A percentile compares a stretch with the other conserved stretches of the same genome.
These are phyloP conservation scores for Physaria fendleri DNA, from an alignment of 345 rosid species.

Conservation along the genomic window DNA sequence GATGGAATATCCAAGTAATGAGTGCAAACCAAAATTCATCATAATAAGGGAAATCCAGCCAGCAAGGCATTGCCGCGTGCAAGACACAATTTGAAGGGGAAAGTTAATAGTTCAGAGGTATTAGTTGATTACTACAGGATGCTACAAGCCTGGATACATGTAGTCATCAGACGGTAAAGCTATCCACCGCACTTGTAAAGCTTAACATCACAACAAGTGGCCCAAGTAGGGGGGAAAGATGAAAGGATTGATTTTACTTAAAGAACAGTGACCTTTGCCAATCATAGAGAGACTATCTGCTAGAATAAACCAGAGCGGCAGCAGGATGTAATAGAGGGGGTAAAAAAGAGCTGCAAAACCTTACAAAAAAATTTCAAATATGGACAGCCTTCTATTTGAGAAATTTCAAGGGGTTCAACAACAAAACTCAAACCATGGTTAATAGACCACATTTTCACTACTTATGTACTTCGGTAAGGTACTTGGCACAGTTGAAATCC, in stretches of 20 bases:
- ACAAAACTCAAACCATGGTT: neutral
- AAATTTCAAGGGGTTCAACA: constrained; percentile 3
- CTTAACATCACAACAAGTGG: neutral
- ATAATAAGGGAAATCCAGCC: neutral
- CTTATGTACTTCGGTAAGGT: constrained; percentile 4
- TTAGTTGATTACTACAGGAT: neutral
- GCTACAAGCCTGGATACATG: neutral
- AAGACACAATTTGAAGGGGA: neutral
- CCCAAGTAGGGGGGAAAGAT: neutral
- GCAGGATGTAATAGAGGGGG: neutral
- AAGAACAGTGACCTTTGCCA: constrained; percentile 5
- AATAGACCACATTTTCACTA: neutral
- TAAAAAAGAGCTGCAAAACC: neutral
- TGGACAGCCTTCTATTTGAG: constrained; percentile 4
- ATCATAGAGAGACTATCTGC: constrained; percentile 1
- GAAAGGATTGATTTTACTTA: no score
- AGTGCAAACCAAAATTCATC: neutral
- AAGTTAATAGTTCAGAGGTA: neutral
- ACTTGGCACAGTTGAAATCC: constrained; percentile 6
- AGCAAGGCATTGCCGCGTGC: neutral
- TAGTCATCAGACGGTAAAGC: neutral
- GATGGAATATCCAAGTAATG: neutral
- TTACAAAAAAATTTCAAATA: neutral
- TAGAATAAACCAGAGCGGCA: constrained; percentile 1
- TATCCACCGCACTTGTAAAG: neutral